Percentiles rank a stretch among this genome's conserved stretches.
phyloP scores from a whole-genome alignment of 805 yeast genomes.

The Scheffersomyces stipitis region DNA sequence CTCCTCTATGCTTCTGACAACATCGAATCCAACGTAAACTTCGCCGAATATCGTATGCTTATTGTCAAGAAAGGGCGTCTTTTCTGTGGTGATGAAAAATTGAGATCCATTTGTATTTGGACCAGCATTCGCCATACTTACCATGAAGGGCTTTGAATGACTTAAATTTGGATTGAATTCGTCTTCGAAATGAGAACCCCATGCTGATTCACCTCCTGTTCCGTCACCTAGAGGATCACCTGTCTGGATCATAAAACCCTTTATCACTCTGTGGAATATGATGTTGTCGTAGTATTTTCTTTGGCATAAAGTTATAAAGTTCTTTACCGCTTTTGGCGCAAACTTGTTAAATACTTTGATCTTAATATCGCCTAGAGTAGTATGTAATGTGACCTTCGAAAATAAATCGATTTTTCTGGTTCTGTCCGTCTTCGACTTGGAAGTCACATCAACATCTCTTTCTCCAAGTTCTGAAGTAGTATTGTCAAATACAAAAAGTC shows the following conservation, averaged over 20 bases:
- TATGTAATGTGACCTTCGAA: conserved; percentile 21
- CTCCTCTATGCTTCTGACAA: conserved; percentile 15
- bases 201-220: conserved; percentile 26
- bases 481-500: conserved; percentile 11
- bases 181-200: conserved; percentile 26
- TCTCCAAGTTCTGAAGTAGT: not conserved
- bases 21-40: conserved; percentile 20
- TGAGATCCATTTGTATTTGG: conserved; percentile 27
- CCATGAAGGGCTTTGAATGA: conserved; percentile 31
- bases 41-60: conserved; percentile 29
- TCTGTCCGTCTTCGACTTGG: not conserved
- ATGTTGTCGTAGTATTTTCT: conserved; percentile 39
- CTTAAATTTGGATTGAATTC: conserved; percentile 25
- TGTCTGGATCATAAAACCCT: conserved; percentile 25
- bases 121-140: conserved; percentile 31
- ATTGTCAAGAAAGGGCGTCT: conserved; percentile 17
- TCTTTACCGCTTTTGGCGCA: conserved; percentile 44
- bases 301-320: conserved; percentile 34
- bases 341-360: conserved; percentile 31
- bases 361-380: conserved; percentile 44
- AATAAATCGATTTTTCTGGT: not conserved
- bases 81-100: conserved; percentile 24
- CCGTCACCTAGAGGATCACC: conserved; percentile 26
- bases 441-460: conserved; percentile 8
- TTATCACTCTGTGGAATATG: conserved; percentile 26